Conservation (phyloP, 495 filamentous ascomycete species). For the Talaromyces liani region DNA sequence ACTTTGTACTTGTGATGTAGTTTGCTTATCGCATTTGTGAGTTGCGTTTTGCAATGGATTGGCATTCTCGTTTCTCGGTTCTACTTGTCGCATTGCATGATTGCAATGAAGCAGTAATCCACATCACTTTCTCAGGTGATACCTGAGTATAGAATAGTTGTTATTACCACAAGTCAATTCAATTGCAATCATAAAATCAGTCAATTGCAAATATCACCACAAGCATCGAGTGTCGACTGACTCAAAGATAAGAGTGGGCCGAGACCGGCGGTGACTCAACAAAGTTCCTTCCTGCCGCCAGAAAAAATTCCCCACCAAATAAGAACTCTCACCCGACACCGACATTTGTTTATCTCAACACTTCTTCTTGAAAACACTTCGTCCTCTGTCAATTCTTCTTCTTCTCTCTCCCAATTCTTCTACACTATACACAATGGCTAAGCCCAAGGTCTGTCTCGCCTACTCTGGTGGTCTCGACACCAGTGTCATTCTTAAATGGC, state of each 20-base stretch:
- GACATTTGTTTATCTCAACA: constrained; percentile 4
- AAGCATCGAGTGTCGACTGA: background rate
- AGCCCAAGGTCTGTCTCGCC: constrained; percentile 13
- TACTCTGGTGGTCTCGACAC: constrained; percentile 12
- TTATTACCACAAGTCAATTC: too few relatives aligned
- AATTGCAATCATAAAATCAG: too few relatives aligned
- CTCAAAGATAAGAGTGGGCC: constrained; percentile 1
- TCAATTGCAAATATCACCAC: too few relatives aligned
- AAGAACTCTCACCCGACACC: background rate
- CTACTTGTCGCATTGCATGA: too few relatives aligned
- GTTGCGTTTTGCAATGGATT: background rate
- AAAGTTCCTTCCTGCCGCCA: background rate
- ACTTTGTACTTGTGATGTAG: background rate
- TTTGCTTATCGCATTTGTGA: background rate
- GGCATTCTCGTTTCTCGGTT: background rate
- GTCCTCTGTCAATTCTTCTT: background rate
- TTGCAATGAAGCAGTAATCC: too few relatives aligned
- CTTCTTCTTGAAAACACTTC: background rate
- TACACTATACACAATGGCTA: constrained; percentile 8
- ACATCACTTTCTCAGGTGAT: too few relatives aligned
- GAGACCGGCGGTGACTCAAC: constrained; percentile 3
- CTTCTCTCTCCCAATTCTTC: background rate
- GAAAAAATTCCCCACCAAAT: constrained; percentile 1
- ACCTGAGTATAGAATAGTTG: too few relatives aligned
- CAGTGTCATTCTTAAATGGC: constrained; percentile 47